Conservation (phyloP, 2,329 filamentous ascomycete genomes). For the Exophiala sp. region DNA sequence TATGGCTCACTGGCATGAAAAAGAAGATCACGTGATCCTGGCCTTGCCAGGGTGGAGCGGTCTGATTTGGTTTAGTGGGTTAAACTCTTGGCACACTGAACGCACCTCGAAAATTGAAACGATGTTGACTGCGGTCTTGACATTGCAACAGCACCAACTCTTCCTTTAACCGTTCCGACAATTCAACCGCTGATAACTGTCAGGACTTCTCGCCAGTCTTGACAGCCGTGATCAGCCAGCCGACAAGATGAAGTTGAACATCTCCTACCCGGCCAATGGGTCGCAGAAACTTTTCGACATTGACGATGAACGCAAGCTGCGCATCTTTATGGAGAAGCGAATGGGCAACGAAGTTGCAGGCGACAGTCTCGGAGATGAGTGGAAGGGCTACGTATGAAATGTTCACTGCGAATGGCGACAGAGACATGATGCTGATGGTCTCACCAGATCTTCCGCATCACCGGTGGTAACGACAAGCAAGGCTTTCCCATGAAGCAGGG, state of each 20-base stretch:
- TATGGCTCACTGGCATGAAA: not conserved
- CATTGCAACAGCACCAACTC: not conserved
- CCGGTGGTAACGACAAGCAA: slow-evolving; percentile 99
- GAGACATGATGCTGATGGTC: slow-evolving; percentile 14
- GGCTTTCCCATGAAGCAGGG: slow-evolving; percentile 99
- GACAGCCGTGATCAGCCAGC: slow-evolving; percentile 32
- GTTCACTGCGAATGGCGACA: not conserved
- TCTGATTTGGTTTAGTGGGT: not conserved
- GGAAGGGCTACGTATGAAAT: slow-evolving; percentile 97
- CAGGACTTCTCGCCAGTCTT: slow-evolving; percentile 36
- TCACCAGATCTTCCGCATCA: slow-evolving; percentile 54
- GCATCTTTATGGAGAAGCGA: slow-evolving; percentile 97
- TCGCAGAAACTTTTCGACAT: slow-evolving; percentile 99
- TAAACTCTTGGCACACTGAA: not conserved
- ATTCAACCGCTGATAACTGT: slow-evolving; percentile 37
- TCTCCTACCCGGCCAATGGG: slow-evolving; percentile 95
- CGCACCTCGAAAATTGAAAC: slow-evolving; percentile 6
- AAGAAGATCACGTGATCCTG: not conserved
- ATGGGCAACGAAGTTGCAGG: slow-evolving; percentile 70
- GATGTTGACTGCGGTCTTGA: not conserved
- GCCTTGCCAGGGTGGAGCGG: not conserved
- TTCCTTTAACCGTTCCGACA: slow-evolving; percentile 25
- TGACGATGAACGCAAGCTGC: slow-evolving; percentile 98
- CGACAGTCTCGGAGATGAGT: slow-evolving; percentile 96
- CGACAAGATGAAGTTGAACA: slow-evolving; percentile 64